These are phyloP conservation scores for Inonotus hispidus DNA, from an alignment of 1,284 basidiomycete species.

Conservation along the genomic window DNA sequence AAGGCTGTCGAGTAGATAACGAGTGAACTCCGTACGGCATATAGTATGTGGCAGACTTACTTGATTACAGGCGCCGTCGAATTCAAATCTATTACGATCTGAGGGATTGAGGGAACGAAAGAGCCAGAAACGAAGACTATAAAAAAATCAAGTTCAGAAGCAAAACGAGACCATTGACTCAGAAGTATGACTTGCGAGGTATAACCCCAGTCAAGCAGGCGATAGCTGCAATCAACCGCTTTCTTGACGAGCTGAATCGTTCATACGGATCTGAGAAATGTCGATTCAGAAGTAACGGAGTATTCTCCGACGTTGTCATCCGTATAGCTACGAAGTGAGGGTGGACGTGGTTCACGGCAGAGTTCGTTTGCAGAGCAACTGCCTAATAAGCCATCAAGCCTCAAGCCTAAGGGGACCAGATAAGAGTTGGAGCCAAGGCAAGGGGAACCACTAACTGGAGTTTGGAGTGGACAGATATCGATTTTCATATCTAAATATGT, in stretches of 20 bases:
- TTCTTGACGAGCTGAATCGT: conserved; percentile 42
- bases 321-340: not conserved
- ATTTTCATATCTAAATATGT: not conserved
- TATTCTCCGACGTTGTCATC: not conserved
- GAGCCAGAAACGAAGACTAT: conserved; percentile 63
- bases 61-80: conserved; percentile 52
- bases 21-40: not conserved
- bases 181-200: conserved; percentile 34
- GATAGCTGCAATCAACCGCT: conserved; percentile 43
- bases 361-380: not conserved
- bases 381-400: not conserved
- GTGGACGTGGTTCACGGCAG: not conserved
- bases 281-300: not conserved
- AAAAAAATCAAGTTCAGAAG: not conserved
- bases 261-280: conserved; percentile 36
- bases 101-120: conserved; percentile 65
- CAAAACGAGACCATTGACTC: not conserved
- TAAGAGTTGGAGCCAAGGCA: not conserved
- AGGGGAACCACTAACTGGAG: not conserved
- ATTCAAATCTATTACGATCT: conserved; percentile 55
- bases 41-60: conserved; percentile 34
- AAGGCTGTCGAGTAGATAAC: conserved; percentile 21
- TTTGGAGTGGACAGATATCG: not conserved
- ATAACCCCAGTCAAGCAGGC: conserved; percentile 49
- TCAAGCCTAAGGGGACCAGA: not conserved